Base-by-base conservation (phyloP, 2,329 filamentous ascomycete genomes). In the Akanthomyces uredinophilus region DNA sequence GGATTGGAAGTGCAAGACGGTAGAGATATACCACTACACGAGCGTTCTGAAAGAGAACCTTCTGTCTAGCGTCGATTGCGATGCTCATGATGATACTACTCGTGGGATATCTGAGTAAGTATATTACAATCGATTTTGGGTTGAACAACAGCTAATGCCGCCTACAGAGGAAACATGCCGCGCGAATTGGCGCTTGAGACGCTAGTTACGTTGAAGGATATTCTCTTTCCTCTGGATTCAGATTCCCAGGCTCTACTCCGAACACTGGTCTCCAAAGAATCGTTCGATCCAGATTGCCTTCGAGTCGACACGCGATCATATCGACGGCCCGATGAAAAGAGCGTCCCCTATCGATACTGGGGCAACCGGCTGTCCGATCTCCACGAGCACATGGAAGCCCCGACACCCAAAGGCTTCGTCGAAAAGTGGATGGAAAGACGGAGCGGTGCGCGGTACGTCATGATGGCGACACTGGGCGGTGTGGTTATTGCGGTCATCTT, bases 391-490 rank as follows among this genome's bases (percentile, higher is more conserved):
- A 47, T 68, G 3, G 51, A 67, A 44, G 60, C 66, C 18, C 67
- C 66, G 1, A 55, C 64, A 4, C 66, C 67, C 0, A 57, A 58
- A 14, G 65, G 65, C 14, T 63, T 49, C 46, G 24, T 69, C 1
- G 63, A 67, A 29, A 52, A 55, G 24, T 61, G 57, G 55, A 32
- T 68, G 1, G 62, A 70, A 55, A 55, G 68, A 16, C 64, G 64
- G 35, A 69, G 66, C 55, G 64, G 67, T 24, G 64, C 66, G 8
- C 64, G 67, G 13, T 64, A 68, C 52, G 58, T 66, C 35, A 68
- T 69, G 68, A 66, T 70, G 67, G 68, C 66, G 18, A 70, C 67
- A 13, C 47, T 69, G 47, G 56, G 65, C 3, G 67, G 67, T 3
- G 62, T 69, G 2, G 24, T 66, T 3, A 61, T 69, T 41, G 68